Conservation (phyloP, 2,329 filamentous ascomycete species). For the Aureobasidium melanogenum region DNA sequence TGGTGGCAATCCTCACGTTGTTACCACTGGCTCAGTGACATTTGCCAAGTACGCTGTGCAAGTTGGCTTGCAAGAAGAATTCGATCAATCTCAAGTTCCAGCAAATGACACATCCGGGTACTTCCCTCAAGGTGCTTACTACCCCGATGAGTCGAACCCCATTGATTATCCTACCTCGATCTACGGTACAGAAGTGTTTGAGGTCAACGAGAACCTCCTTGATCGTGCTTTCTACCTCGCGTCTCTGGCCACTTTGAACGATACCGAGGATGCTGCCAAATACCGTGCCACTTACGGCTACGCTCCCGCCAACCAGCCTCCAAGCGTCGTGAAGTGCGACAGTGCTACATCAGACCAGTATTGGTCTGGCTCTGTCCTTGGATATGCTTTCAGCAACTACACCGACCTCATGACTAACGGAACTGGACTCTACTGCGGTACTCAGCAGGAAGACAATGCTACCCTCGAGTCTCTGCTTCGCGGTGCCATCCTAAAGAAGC, state of each 20-base stretch:
- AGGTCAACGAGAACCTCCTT: conserved; percentile 26
- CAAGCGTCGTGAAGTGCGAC: conserved; percentile 25
- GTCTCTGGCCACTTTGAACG: conserved; percentile 20
- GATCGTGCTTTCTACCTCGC: conserved; percentile 22
- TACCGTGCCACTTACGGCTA: conserved; percentile 26
- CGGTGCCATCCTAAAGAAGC: conserved; percentile 19
- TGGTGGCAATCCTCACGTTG: conserved; percentile 20
- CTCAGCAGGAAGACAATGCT: conserved; percentile 30
- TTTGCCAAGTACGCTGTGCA: conserved; percentile 20
- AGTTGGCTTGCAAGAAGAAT: conserved; percentile 19
- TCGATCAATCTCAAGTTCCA: conserved; percentile 18
- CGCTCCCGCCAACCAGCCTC: conserved; percentile 20
- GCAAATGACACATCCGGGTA: conserved; percentile 18
- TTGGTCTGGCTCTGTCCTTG: conserved; percentile 22
- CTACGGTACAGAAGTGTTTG: conserved; percentile 30
- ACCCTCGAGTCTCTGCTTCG: conserved; percentile 27
- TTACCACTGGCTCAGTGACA: conserved; percentile 19
- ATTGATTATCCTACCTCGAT: conserved; percentile 18
- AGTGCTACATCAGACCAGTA: conserved; percentile 24
- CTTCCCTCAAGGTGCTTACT: conserved; percentile 18
- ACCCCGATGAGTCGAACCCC: conserved; percentile 16
- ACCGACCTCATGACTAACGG: conserved; percentile 28
- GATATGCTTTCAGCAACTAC: conserved; percentile 23
- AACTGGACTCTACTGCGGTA: conserved; percentile 27
- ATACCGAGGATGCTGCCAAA: conserved; percentile 21